These are phyloP conservation scores for Mycena amicta DNA, from an alignment of 768 basidiomycete species.

Conservation along the genomic window DNA sequence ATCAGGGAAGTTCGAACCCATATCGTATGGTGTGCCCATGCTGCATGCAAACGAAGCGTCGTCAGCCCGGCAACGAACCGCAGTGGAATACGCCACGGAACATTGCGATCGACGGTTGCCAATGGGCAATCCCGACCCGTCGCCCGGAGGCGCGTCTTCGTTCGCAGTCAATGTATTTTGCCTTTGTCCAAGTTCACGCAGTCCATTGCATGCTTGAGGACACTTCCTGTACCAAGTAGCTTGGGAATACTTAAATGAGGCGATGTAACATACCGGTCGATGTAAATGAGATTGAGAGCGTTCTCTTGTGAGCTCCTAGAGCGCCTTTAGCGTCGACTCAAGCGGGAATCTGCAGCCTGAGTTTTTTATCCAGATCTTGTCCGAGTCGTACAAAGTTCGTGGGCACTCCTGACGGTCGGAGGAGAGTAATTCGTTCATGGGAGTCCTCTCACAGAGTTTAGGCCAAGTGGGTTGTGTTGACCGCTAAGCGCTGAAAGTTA, in stretches of 20 bases:
- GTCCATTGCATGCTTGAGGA: constrained; percentile 91
- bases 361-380: constrained; percentile 95
- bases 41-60: no score
- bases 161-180: neutral
- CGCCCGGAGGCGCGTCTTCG: constrained; percentile 71
- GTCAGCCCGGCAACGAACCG: no score
- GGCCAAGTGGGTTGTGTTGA: no score
- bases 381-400: constrained; percentile 91
- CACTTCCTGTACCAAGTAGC: constrained; percentile 82
- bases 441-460: no score
- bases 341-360: no score
- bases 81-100: constrained; percentile 72
- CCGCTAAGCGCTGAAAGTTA: no score
- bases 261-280: constrained; percentile 59
- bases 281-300: constrained; percentile 81
- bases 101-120: constrained; percentile 87
- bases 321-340: constrained; percentile 4
- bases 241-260: constrained; percentile 19
- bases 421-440: neutral
- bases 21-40: constrained; percentile 17
- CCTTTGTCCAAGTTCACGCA: constrained; percentile 44
- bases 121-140: constrained; percentile 83
- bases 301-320: constrained; percentile 68
- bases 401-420: no score
- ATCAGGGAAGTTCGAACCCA: constrained; percentile 72